Percentiles rank a stretch among this genome's conserved stretches.
phyloP scores from a whole-genome alignment of 805 yeast genomes.

The Candida krabiensis region DNA sequence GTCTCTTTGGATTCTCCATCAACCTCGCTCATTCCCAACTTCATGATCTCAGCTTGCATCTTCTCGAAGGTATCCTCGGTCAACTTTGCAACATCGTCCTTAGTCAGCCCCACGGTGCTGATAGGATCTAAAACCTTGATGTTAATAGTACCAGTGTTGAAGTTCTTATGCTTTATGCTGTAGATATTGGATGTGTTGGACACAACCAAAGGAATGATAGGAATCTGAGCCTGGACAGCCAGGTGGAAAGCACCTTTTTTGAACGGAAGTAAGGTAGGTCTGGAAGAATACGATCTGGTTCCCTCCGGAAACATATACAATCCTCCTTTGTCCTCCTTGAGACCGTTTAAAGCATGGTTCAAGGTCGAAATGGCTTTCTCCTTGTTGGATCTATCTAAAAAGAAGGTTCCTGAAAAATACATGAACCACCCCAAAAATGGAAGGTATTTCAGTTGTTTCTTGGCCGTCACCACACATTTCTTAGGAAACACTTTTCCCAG shows the following conservation, averaged over 20 bases:
- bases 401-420: conserved; percentile 86
- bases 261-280: conserved; percentile 76
- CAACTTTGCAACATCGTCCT: conserved; percentile 68
- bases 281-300: conserved; percentile 77
- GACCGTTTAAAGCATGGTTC: conserved; percentile 60
- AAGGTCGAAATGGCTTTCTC: conserved; percentile 75
- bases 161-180: conserved; percentile 58
- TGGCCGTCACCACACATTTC: conserved; percentile 90
- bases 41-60: conserved; percentile 50
- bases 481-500: conserved; percentile 84
- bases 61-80: conserved; percentile 51
- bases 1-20: conserved; percentile 17
- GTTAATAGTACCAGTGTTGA: conserved; percentile 73
- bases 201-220: conserved; percentile 85
- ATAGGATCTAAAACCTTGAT: conserved; percentile 84
- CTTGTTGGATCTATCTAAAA: conserved; percentile 79
- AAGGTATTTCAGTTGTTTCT: conserved; percentile 74
- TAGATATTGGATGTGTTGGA: conserved; percentile 80
- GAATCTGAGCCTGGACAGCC: conserved; percentile 89
- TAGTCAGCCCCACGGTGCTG: conserved; percentile 63
- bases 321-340: conserved; percentile 66
- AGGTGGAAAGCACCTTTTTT: conserved; percentile 98
- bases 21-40: conserved; percentile 44
- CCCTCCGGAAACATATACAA: conserved; percentile 97
- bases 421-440: conserved; percentile 98